These are phyloP conservation scores for Hypoxylon lenormandii DNA, from an alignment of 495 filamentous ascomycete species.

Conservation along the genomic window DNA sequence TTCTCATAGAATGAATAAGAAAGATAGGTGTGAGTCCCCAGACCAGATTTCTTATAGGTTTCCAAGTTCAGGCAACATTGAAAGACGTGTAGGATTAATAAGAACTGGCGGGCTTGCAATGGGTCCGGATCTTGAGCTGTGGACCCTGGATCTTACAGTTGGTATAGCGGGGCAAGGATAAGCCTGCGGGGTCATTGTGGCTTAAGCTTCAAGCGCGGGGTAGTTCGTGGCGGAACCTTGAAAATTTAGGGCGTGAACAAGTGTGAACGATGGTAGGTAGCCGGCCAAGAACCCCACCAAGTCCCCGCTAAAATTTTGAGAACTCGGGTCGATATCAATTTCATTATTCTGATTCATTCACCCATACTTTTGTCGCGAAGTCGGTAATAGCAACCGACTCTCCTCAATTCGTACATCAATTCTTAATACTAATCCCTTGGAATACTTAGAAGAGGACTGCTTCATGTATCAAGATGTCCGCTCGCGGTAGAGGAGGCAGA, in stretches of 20 bases:
- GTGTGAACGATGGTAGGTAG: background rate
- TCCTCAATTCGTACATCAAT: background rate
- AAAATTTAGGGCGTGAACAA: background rate
- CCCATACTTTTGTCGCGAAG: conserved; percentile 4
- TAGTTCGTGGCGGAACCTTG: background rate
- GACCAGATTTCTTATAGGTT: too few relatives aligned
- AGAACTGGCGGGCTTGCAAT: too few relatives aligned
- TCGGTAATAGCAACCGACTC: background rate
- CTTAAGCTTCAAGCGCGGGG: background rate
- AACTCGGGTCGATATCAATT: conserved; percentile 7
- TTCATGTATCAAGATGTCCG: conserved; percentile 46
- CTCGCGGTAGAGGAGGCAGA: conserved; percentile 47
- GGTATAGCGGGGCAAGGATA: too few relatives aligned
- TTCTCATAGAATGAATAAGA: too few relatives aligned
- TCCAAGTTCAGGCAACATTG: too few relatives aligned
- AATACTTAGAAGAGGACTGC: background rate
- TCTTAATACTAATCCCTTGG: background rate
- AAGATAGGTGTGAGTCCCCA: too few relatives aligned
- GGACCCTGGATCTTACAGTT: too few relatives aligned
- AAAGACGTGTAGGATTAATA: too few relatives aligned
- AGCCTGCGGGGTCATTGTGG: background rate
- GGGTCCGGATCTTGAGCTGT: too few relatives aligned
- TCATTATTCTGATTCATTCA: conserved; percentile 19
- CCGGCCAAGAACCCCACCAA: conserved; percentile 19
- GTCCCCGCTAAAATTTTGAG: conserved; percentile 42